Conservation (phyloP, 345 rosid genomes). For the Boechera retrofracta region DNA sequence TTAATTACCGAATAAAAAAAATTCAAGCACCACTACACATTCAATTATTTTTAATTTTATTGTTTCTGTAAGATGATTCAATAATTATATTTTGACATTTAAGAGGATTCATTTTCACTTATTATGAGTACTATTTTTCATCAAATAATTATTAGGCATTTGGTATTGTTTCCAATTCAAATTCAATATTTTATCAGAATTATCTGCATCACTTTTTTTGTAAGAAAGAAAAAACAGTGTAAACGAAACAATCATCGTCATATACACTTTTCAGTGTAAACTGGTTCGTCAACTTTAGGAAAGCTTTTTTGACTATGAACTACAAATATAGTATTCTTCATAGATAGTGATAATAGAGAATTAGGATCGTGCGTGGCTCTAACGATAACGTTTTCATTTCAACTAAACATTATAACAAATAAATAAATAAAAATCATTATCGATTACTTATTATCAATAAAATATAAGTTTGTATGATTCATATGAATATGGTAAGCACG, state of each 20-base stretch:
- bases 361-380: constrained; percentile 38
- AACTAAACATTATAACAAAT: neutral
- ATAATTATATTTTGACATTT: too few species aligned
- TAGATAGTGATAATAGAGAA: neutral
- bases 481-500: constrained; percentile 42
- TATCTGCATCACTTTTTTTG: neutral
- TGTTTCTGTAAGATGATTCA: too few species aligned
- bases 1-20: too few species aligned
- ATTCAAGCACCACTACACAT: too few species aligned
- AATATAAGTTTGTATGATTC: neutral
- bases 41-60: too few species aligned
- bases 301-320: constrained; percentile 22
- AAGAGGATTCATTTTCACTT: too few species aligned
- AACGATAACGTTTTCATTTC: constrained; percentile 24
- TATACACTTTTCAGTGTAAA: constrained; percentile 18
- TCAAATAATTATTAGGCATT: neutral
- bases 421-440: neutral
- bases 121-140: too few species aligned
- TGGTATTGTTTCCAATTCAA: neutral
- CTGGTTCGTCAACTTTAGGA: constrained; percentile 34
- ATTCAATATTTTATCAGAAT: neutral
- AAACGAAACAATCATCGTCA: constrained; percentile 3
- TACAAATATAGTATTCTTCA: constrained; percentile 30
- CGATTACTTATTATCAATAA: neutral
- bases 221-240: neutral